Conservation (phyloP, 2,329 filamentous ascomycete species). For the Hortaea werneckii region DNA sequence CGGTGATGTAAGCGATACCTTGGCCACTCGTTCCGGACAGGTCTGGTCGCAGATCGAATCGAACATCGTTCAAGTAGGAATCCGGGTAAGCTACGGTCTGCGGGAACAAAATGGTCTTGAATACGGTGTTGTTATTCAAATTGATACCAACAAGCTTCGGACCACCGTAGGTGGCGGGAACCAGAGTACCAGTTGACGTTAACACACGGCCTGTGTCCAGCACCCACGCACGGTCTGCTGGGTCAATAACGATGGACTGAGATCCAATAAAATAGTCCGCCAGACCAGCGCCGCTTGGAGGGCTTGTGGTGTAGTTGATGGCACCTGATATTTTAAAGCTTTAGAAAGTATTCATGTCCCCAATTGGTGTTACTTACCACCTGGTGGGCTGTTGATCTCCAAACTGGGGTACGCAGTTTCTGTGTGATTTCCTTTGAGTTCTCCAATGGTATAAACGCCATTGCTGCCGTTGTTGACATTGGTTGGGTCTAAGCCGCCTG, state of each 20-base stretch:
- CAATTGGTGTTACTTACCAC: constrained; percentile 4
- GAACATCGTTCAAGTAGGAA: constrained; percentile 45
- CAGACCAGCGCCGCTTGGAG: constrained; percentile 37
- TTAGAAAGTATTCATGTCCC: background rate
- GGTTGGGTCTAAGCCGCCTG: constrained; percentile 37
- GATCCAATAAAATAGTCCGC: constrained; percentile 42
- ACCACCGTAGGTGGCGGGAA: constrained; percentile 37
- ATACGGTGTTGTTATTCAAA: constrained; percentile 34
- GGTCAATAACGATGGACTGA: constrained; percentile 43
- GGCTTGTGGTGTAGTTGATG: constrained; percentile 42
- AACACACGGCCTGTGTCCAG: constrained; percentile 42
- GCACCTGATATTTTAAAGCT: constrained; percentile 22
- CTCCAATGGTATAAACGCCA: constrained; percentile 38
- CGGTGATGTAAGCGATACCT: constrained; percentile 45
- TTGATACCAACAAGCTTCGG: constrained; percentile 43
- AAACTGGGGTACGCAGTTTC: constrained; percentile 34
- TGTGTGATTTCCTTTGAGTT: constrained; percentile 34
- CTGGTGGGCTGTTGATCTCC: constrained; percentile 39
- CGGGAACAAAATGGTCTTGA: constrained; percentile 44
- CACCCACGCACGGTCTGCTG: constrained; percentile 42
- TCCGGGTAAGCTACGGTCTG: constrained; percentile 36
- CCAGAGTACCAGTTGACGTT: constrained; percentile 34
- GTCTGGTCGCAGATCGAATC: constrained; percentile 40
- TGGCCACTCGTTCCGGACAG: constrained; percentile 30
- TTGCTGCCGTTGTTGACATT: constrained; percentile 29